Evolutionary conservation across 352 stramenopile species (phyloP), one percentile per base, ranked within the genome.

Genomic region (Aphanomyces astaci): DNA sequence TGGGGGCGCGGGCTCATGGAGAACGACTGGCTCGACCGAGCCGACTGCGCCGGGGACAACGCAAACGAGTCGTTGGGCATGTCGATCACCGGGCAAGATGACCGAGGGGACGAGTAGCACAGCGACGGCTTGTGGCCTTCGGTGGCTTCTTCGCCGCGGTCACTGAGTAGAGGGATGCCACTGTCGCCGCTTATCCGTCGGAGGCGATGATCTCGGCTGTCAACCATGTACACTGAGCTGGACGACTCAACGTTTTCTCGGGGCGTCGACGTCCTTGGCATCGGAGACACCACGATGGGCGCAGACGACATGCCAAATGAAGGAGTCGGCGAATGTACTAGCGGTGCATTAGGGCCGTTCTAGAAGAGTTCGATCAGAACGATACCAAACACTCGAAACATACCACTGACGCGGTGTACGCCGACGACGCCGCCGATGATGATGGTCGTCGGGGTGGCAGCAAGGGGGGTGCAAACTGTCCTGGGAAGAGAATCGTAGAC

Each of bases 11-110:
- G 51, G 27, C 51, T 59, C 51, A 59, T 59, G 22, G 51, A 59
- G 51, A 59, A 59, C 19, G 51, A 36, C 5, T 22, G 25, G 51
- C 19, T 33, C 36, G 36, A 43, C 15, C 36, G 36, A 43, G 36
- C 36, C 7, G 7, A n/a, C n/a, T 7, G 15, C 36, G 36, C 7
- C 36, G 36, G 36, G 7, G 36, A 43, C 7, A 7, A 43, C 36
- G 15, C 36, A 43, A 43, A 43, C 36, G 36, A 43, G 15, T 43
- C 36, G 36, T 43, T 15, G 36, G 7, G 36, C 7, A 15, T 43
- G 2, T 59, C 51, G 30, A 59, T 59, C 51, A 59, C 51, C 22
- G 51, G 51, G 51, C 51, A 59, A 0, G 51, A 59, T 25, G 51
- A 59, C 25, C 51, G 51, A 1, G 51, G 51, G 17, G 51, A 59